Evolutionary conservation across 768 basidiomycete species (phyloP).

Genomic region (Lactarius deliciosus): DNA sequence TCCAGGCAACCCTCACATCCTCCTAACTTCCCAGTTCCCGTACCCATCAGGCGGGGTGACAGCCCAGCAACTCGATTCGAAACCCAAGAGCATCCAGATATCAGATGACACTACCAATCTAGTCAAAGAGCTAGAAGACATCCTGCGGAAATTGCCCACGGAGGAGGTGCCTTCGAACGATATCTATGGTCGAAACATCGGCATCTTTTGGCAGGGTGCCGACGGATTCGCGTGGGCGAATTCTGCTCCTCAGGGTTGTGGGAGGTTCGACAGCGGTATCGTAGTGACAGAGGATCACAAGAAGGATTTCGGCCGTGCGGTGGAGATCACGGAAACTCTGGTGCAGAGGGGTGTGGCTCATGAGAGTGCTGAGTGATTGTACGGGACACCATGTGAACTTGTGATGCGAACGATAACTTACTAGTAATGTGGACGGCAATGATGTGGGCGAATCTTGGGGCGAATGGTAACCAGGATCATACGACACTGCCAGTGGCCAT

Average conservation of each 20-base stretch:
- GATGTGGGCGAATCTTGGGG: background rate
- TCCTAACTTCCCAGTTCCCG: constrained; percentile 50
- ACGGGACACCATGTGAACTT: background rate
- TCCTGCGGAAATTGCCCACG: constrained; percentile 59
- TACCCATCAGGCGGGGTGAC: constrained; percentile 51
- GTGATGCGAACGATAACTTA: background rate
- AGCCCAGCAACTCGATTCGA: constrained; percentile 41
- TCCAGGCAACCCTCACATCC: constrained; percentile 39
- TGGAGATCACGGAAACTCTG: constrained; percentile 61
- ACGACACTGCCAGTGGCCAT: background rate
- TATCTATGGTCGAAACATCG: constrained; percentile 68
- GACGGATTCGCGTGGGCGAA: constrained; percentile 60
- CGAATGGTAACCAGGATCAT: background rate
- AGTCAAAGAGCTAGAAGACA: constrained; percentile 56
- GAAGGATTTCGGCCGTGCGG: constrained; percentile 65
- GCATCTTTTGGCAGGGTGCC: constrained; percentile 59
- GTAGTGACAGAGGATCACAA: constrained; percentile 61
- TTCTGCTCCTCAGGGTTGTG: constrained; percentile 61
- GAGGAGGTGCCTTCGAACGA: constrained; percentile 58
- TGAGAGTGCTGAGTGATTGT: constrained; percentile 4
- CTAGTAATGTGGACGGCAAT: background rate
- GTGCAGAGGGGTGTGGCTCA: constrained; percentile 33
- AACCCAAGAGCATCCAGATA: constrained; percentile 44
- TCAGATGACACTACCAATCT: constrained; percentile 41
- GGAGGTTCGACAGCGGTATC: constrained; percentile 48